Evolutionary conservation across 2,329 filamentous ascomycete genomes (phyloP), one percentile per base, ranked within the genome.

Genomic region (Penicillium verrucosum): DNA sequence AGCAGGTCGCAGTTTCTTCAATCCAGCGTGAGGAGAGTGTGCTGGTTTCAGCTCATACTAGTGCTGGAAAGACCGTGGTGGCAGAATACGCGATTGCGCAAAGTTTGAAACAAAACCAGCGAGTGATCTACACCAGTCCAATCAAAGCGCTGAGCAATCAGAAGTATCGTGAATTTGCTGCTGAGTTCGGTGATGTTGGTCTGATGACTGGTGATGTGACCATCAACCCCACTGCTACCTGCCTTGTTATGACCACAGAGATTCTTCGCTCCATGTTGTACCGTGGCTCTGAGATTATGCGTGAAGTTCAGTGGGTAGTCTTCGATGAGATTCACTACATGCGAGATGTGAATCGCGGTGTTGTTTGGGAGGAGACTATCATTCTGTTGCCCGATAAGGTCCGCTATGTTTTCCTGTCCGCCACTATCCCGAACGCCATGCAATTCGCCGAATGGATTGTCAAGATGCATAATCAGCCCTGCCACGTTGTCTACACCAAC

Each of bases 301-400:
- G 94, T 65, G 94, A 99, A 78, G 95, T 99, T 1, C 92, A 89
- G 14, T 99, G 94, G 94, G 95, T 99, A 1, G 81, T 99, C 2
- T 99, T 99, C 67, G 94, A 99, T 75, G 94, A 99, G 75, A 96
- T 99, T 60, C 94, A 99, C 76, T 99, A 99, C 77, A 88, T 99
- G 86, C 87, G 94, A 69, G 94, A 99, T 95, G 76, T 81, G 74
- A 76, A 69, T 49, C 85, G 94, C 76, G 94, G 94, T 80, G 94
- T 99, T 0, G 94, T 99, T 2, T 99, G 94, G 94, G 94, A 99
- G 75, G 94, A 99, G 79, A 97, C 94, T 38, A 97, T 99, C 71
- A 99, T 99, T 69, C 82, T 99, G 64, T 82, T 99, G 30, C 94
- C 94, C 4, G 94, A 99, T 80, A 97, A 99, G 82, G 95, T 99